Percentiles rank a stretch among this genome's conserved stretches.
phyloP scores from a whole-genome alignment of 306 rosid species.

The Hippophae gyantsensis region DNA sequence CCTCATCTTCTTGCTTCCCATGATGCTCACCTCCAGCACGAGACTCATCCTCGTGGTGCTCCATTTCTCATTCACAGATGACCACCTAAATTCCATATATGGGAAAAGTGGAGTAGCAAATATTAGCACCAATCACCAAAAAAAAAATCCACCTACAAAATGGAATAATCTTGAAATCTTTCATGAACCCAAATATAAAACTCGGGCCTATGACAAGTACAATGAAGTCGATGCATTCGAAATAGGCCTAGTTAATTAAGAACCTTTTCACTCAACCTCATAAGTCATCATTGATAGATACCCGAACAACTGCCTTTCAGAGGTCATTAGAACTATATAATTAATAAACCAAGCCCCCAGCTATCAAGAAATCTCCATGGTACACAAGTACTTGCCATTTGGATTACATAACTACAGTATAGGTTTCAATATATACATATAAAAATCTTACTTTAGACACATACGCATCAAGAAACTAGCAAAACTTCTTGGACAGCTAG shows the following conservation, averaged over 20 bases:
- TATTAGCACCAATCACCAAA: not conserved
- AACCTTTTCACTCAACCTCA: too few relatives aligned
- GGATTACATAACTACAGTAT: not conserved
- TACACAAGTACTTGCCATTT: too few relatives aligned
- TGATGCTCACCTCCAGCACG: constrained; percentile 44
- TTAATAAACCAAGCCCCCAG: too few relatives aligned
- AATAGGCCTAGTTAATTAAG: too few relatives aligned
- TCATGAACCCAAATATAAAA: too few relatives aligned
- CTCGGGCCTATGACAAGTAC: too few relatives aligned
- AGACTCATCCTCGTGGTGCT: constrained; percentile 65
- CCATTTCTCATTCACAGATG: constrained; percentile 27
- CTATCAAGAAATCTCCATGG: too few relatives aligned
- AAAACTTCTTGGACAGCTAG: not conserved
- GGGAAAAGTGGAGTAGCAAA: not conserved
- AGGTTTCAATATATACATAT: not conserved
- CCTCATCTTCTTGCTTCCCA: constrained; percentile 85
- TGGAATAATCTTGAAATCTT: not conserved
- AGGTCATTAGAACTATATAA: too few relatives aligned
- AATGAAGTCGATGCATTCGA: too few relatives aligned
- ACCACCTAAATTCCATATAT: constrained; percentile 13
- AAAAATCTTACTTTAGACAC: not conserved
- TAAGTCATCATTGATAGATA: too few relatives aligned
- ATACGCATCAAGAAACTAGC: not conserved
- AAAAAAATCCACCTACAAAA: not conserved
- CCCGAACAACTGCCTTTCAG: too few relatives aligned